phyloP scores from a whole-genome alignment of 2,329 filamentous ascomycete species.

The Colletotrichum sublineola region DNA sequence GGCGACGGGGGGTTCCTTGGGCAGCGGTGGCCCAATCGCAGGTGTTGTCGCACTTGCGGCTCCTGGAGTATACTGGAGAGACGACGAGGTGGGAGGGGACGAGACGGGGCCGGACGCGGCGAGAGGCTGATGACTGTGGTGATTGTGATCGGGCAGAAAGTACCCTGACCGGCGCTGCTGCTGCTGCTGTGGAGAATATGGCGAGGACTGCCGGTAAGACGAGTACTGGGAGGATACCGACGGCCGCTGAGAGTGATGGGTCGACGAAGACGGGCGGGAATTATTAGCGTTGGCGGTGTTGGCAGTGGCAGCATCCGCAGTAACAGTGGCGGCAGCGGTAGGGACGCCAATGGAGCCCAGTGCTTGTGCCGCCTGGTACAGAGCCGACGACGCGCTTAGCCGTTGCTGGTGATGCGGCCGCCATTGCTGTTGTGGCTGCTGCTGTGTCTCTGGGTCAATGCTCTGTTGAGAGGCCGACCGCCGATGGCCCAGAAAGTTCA shows the following conservation, averaged over 20 bases:
- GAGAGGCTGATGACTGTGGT: slow-evolving; percentile 8
- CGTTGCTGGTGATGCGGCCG: slow-evolving; percentile 35
- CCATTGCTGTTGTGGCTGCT: slow-evolving; percentile 26
- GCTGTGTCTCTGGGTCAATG: slow-evolving; percentile 34
- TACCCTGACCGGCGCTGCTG: slow-evolving; percentile 17
- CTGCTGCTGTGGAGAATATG: slow-evolving; percentile 6
- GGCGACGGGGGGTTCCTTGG: slow-evolving; percentile 38
- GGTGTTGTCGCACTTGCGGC: slow-evolving; percentile 1
- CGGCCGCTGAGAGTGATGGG: slow-evolving; percentile 7
- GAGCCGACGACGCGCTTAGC: slow-evolving; percentile 38
- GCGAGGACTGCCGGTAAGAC: not conserved
- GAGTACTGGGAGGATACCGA: not conserved
- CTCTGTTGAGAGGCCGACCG: slow-evolving; percentile 38
- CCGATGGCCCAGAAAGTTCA: slow-evolving; percentile 40
- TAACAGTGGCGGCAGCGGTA: slow-evolving; percentile 19
- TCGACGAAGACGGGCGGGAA: slow-evolving; percentile 15
- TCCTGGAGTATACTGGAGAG: slow-evolving; percentile 21
- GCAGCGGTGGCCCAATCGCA: slow-evolving; percentile 25
- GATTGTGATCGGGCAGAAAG: slow-evolving; percentile 15
- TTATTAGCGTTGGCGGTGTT: slow-evolving; percentile 23
- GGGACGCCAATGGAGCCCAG: slow-evolving; percentile 38
- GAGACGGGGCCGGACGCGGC: slow-evolving; percentile 8
- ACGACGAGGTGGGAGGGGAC: slow-evolving; percentile 25
- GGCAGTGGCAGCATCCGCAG: slow-evolving; percentile 24
- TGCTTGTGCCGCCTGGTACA: slow-evolving; percentile 38